phyloP scores from a whole-genome alignment of 2,329 filamentous ascomycete genomes.

The Botryotinia convoluta region DNA sequence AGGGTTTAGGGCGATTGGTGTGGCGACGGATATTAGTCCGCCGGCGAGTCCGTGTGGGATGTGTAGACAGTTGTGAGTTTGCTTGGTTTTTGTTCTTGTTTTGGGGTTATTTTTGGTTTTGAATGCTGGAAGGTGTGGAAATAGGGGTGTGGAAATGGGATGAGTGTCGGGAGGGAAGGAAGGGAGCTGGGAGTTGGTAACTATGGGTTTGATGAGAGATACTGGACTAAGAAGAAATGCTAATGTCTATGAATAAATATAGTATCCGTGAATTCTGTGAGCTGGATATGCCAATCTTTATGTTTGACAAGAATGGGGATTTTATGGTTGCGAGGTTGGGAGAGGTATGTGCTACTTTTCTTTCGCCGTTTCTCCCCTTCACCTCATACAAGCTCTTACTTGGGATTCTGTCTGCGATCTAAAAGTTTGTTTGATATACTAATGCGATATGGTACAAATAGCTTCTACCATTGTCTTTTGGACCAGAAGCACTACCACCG shows the following conservation, averaged over 20 bases:
- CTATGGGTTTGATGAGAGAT: neutral
- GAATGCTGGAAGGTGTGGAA: neutral
- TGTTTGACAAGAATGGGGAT: conserved; percentile 83
- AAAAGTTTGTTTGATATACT: neutral
- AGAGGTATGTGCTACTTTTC: conserved; percentile 48
- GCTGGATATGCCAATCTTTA: conserved; percentile 73
- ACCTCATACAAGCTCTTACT: neutral
- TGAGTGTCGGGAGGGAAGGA: neutral
- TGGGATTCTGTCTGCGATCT: neutral
- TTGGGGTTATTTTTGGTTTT: neutral
- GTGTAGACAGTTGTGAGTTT: conserved; percentile 82
- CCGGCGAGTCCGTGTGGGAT: conserved; percentile 84
- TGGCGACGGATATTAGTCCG: conserved; percentile 73
- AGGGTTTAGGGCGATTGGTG: conserved; percentile 74
- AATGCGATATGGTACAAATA: neutral
- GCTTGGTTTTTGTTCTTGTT: neutral
- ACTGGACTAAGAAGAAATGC: neutral
- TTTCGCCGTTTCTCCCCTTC: neutral
- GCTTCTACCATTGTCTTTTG: conserved; percentile 17
- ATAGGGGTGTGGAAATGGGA: neutral
- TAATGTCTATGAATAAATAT: conserved; percentile 10
- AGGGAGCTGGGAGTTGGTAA: neutral
- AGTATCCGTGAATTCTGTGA: conserved; percentile 76
- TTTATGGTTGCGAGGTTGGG: conserved; percentile 68
- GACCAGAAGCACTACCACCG: conserved; percentile 19